Conservation (phyloP, 2,329 filamentous ascomycete species). For the Stylonectria norvegica region DNA sequence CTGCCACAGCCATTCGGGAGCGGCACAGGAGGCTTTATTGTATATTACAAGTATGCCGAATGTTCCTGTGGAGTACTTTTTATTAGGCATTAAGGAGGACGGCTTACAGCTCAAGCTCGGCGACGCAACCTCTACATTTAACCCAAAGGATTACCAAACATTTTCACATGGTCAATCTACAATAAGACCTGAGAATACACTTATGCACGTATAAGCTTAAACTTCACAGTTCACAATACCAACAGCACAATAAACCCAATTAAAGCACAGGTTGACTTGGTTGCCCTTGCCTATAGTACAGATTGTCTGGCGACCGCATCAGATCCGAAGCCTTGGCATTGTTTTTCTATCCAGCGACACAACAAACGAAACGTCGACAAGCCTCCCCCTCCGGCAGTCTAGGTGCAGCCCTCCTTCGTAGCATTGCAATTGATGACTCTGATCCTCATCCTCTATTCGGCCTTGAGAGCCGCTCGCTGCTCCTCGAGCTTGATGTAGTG, state of each 20-base stretch:
- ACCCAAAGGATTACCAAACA: too few relatives aligned
- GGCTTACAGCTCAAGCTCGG: too few relatives aligned
- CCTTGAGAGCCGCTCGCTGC: slow-evolving; percentile 45
- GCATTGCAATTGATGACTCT: slow-evolving; percentile 5
- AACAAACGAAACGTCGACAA: slow-evolving; percentile 26
- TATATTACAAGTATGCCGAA: too few relatives aligned
- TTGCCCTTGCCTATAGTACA: slow-evolving; percentile 30
- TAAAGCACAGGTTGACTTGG: slow-evolving; percentile 22
- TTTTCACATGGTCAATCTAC: too few relatives aligned
- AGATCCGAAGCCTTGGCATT: slow-evolving; percentile 22
- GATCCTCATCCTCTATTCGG: slow-evolving; percentile 18
- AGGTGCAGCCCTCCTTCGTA: slow-evolving; percentile 12
- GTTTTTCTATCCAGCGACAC: slow-evolving; percentile 20
- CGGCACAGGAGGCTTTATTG: too few relatives aligned
- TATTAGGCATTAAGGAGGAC: too few relatives aligned
- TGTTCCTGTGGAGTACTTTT: too few relatives aligned
- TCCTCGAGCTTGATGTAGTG: slow-evolving; percentile 58
- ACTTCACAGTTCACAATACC: slow-evolving; percentile 3
- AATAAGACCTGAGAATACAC: too few relatives aligned
- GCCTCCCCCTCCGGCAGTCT: slow-evolving; percentile 11
- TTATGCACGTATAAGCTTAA: not conserved
- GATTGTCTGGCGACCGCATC: slow-evolving; percentile 22
- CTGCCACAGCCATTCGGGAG: too few relatives aligned
- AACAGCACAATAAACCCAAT: slow-evolving; percentile 4
- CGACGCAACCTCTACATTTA: too few relatives aligned